Conservation (phyloP, 169 alveolate species). For the Plasmodium berghei region DNA sequence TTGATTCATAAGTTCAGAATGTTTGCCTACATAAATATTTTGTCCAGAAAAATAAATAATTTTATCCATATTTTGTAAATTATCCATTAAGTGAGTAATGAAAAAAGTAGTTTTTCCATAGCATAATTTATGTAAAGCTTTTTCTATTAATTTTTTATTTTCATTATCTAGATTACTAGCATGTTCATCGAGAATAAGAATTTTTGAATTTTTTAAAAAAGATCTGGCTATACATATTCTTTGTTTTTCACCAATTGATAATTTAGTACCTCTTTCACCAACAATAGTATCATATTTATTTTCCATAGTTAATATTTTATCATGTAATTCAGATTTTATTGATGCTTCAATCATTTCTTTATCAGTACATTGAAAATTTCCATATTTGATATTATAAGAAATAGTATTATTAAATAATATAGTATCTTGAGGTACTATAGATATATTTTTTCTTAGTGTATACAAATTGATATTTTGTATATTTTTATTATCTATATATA, state of each 20-base stretch:
- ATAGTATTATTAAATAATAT: conserved; percentile 93
- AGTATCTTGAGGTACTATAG: conserved; percentile 95
- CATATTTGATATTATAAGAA: conserved; percentile 90
- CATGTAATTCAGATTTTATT: conserved; percentile 68
- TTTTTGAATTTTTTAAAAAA: conserved; percentile 94
- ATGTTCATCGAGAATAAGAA: conserved; percentile 98
- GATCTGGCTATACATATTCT: conserved; percentile 98
- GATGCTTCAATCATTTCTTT: conserved; percentile 81
- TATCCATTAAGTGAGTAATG: conserved; percentile 74
- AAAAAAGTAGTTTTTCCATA: conserved; percentile 74
- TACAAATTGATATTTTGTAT: conserved; percentile 87
- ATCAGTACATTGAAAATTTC: conserved; percentile 87
- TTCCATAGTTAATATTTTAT: conserved; percentile 71
- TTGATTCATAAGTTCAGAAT: conserved; percentile 22
- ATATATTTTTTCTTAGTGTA: conserved; percentile 85
- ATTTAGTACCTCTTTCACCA: conserved; percentile 97
- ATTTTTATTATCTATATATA: conserved; percentile 90
- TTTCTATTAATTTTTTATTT: conserved; percentile 84
- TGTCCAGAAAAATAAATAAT: conserved; percentile 50
- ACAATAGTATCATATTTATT: conserved; percentile 91
- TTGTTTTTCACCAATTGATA: conserved; percentile 99
- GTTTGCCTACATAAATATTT: conserved; percentile 67
- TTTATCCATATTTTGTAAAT: conserved; percentile 52
- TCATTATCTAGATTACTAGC: conserved; percentile 96
- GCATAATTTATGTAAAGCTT: conserved; percentile 69